phyloP scores from a whole-genome alignment of 352 stramenopile species.

The Albugo laibachii region DNA sequence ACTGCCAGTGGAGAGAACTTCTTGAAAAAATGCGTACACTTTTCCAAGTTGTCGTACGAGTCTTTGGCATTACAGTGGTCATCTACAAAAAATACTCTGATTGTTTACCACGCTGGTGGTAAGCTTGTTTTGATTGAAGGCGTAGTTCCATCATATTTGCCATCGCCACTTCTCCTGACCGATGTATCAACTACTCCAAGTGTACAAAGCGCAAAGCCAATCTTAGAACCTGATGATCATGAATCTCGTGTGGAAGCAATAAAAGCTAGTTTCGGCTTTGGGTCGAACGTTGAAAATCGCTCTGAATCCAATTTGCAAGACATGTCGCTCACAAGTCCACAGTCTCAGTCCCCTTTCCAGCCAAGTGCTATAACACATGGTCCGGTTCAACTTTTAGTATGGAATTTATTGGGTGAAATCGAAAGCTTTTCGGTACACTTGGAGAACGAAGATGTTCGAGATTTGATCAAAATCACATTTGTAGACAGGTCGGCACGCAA shows the following conservation, averaged over 20 bases:
- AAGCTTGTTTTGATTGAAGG: slow-evolving; percentile 46
- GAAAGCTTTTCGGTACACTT: slow-evolving; percentile 34
- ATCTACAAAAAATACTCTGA: slow-evolving; percentile 24
- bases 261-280: slow-evolving; percentile 70
- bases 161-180: slow-evolving; percentile 7
- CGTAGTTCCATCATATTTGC: slow-evolving; percentile 19
- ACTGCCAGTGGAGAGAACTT: slow-evolving; percentile 2
- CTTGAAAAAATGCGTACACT: slow-evolving; percentile 16
- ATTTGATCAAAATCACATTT: slow-evolving; percentile 69
- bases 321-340: background rate
- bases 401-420: slow-evolving; percentile 62
- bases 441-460: slow-evolving; percentile 28
- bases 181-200: slow-evolving; percentile 3
- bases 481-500: slow-evolving; percentile 56
- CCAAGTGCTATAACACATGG: slow-evolving; percentile 24
- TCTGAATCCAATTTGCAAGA: slow-evolving; percentile 6
- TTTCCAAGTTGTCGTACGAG: slow-evolving; percentile 35
- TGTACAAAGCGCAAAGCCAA: background rate
- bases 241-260: slow-evolving; percentile 59
- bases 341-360: slow-evolving; percentile 30
- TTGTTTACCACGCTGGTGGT: slow-evolving; percentile 34
- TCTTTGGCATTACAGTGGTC: slow-evolving; percentile 39
- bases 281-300: slow-evolving; percentile 11
- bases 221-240: slow-evolving; percentile 19
- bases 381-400: slow-evolving; percentile 34